phyloP scores from a whole-genome alignment of 2,329 filamentous ascomycete species.

The Talaromyces sp. region DNA sequence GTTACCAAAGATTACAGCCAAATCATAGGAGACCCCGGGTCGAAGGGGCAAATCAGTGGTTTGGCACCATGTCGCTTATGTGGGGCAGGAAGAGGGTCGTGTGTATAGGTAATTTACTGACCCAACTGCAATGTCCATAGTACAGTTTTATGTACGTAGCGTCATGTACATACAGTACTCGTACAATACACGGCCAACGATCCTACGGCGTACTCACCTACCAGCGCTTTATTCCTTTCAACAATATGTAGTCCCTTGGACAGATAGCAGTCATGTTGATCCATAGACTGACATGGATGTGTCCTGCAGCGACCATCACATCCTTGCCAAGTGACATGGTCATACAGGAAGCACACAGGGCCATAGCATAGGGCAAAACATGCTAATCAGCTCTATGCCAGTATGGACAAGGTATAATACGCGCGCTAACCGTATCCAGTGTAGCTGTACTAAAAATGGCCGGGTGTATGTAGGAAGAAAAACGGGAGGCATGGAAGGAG shows the following conservation, averaged over 20 bases:
- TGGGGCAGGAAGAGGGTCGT: slow-evolving; percentile 9
- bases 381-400: background rate
- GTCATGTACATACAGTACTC: too few species aligned
- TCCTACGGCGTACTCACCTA: background rate
- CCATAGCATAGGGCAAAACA: slow-evolving; percentile 3
- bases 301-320: background rate
- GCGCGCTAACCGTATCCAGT: background rate
- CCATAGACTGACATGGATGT: background rate
- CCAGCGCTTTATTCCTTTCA: background rate
- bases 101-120: background rate
- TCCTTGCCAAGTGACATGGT: background rate
- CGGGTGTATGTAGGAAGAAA: background rate
- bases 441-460: background rate
- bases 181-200: too few species aligned
- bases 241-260: background rate
- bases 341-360: background rate
- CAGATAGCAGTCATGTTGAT: background rate
- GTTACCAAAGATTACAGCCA: background rate
- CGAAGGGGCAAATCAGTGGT: background rate
- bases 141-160: too few species aligned
- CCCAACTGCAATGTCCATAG: too few species aligned
- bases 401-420: background rate
- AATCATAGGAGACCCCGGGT: slow-evolving; percentile 3
- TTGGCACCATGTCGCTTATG: background rate
- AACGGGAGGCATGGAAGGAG: slow-evolving; percentile 5